Conservation (phyloP, 78 protist genomes). For the Dictyostelium intermedium region DNA sequence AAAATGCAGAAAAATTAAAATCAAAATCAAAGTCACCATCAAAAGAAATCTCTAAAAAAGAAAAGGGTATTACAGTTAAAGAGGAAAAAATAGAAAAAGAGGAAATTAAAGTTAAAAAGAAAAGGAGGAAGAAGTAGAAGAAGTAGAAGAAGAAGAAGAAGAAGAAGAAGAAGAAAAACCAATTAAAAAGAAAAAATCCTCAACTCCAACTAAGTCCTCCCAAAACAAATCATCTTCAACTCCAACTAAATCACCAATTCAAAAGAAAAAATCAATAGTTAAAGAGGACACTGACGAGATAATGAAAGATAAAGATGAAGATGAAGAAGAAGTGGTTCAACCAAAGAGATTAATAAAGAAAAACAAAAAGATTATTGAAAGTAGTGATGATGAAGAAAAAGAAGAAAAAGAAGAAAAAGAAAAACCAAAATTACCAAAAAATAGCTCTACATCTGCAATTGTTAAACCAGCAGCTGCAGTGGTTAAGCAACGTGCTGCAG, state of each 20-base stretch:
- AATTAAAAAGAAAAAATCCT: background rate
- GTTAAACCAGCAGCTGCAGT: background rate
- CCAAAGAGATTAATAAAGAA: background rate
- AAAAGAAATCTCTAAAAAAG: background rate
- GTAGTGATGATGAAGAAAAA: background rate
- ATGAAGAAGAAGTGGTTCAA: background rate
- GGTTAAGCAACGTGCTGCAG: background rate
- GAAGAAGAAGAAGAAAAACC: background rate
- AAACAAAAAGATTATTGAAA: background rate
- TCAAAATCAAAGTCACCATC: background rate
- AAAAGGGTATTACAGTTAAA: background rate
- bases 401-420: background rate
- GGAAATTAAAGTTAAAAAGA: background rate
- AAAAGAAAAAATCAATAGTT: background rate
- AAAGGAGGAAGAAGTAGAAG: background rate
- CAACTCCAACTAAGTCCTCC: background rate
- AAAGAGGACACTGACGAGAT: background rate
- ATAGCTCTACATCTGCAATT: background rate
- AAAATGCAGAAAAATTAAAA: background rate
- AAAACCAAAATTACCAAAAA: background rate
- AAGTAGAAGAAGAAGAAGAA: background rate
- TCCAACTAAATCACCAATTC: background rate
- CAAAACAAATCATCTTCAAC: background rate
- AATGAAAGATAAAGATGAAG: background rate
- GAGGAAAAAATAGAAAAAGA: background rate